Base-by-base conservation (phyloP, 2,329 filamentous ascomycete genomes). In the Chaetomium globosum region DNA sequence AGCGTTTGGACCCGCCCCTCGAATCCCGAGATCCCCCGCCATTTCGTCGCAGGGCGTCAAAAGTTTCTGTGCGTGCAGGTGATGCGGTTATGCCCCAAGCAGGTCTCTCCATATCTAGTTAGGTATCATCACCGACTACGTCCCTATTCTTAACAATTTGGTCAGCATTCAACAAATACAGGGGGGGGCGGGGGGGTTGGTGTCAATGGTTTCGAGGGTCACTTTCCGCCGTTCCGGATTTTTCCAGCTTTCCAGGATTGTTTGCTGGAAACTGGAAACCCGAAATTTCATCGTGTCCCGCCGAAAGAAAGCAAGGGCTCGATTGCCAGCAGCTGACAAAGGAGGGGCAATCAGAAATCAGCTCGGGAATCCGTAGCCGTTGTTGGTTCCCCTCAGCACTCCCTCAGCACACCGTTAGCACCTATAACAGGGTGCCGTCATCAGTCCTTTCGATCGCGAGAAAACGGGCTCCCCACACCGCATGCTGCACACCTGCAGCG, bases 211-310 rank as follows among this genome's bases (percentile, higher is more conserved):
- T 43, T 43, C 39, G 3, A 43, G 16, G 16, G 39, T 16, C 13
- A 55, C 30, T 55, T 36, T 51, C 60, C 64, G 39, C 55, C 56
- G 31, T 57, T 65, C 67, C 63, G 49, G 33, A 23, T 51, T 57
- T 63, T 57, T 30, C 53, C 46, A 56, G 28, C 31, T 51, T 39
- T 48, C 52, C 31, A 26, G 53, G 59, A 23, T 67, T 57, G 33
- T 43, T 59, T 43, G 31, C 59, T 67, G 60, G 59, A 55, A 60
- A 26, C 26, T 26, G 26, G 26, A 26, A 26, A 2, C 63, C 63
- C 63, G 63, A 57, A 59, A 67, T 62, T 58, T 64, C 65, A 65
- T 61, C 61, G 65, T 65, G 61, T 13, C 51, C 46, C 19, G 51
- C 19, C 56, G 56, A 26, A 52, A 49, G 59, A 49, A 58, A 59